Percentiles rank a stretch among this genome's conserved stretches.
Evolutionary conservation across 768 basidiomycete species (phyloP).

Genomic region (Pluteus cervinus): DNA sequence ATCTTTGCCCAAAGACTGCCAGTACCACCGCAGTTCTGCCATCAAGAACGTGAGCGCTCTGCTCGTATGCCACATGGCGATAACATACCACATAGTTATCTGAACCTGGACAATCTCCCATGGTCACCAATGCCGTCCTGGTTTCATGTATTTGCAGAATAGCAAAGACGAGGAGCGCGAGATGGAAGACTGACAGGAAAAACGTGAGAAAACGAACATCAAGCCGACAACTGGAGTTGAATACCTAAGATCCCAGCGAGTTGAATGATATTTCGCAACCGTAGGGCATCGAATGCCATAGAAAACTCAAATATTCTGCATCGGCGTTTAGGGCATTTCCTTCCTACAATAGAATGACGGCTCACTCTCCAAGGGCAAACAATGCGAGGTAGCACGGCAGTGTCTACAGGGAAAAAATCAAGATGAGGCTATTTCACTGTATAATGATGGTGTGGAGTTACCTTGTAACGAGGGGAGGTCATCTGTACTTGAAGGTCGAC

Average conservation of each 20-base stretch:
- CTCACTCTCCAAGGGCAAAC: slow-evolving; percentile 78
- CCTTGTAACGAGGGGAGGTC: slow-evolving; percentile 45
- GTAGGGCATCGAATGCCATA: slow-evolving; percentile 81
- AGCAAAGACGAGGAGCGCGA: slow-evolving; percentile 66
- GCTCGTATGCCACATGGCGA: not conserved
- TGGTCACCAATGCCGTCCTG: slow-evolving; percentile 46
- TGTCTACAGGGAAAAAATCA: slow-evolving; percentile 39
- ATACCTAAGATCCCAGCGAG: slow-evolving; percentile 65
- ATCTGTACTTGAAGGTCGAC: slow-evolving; percentile 47
- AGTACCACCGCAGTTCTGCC: slow-evolving; percentile 41
- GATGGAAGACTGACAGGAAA: slow-evolving; percentile 55
- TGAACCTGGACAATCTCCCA: slow-evolving; percentile 25
- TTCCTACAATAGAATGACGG: slow-evolving; percentile 6
- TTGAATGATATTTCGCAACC: slow-evolving; percentile 74
- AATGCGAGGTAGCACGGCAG: slow-evolving; percentile 81
- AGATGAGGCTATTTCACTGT: not conserved
- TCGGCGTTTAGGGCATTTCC: slow-evolving; percentile 5
- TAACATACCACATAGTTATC: slow-evolving; percentile 34
- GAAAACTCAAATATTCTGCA: slow-evolving; percentile 69
- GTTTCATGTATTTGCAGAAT: slow-evolving; percentile 78
- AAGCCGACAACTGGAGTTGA: not conserved
- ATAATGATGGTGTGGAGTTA: slow-evolving; percentile 10
- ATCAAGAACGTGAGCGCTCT: not conserved
- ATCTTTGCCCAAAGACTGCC: slow-evolving; percentile 57
- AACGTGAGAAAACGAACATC: not conserved